phyloP scores from a whole-genome alignment of 495 filamentous ascomycete genomes.

The Trypethelium eluteriae region DNA sequence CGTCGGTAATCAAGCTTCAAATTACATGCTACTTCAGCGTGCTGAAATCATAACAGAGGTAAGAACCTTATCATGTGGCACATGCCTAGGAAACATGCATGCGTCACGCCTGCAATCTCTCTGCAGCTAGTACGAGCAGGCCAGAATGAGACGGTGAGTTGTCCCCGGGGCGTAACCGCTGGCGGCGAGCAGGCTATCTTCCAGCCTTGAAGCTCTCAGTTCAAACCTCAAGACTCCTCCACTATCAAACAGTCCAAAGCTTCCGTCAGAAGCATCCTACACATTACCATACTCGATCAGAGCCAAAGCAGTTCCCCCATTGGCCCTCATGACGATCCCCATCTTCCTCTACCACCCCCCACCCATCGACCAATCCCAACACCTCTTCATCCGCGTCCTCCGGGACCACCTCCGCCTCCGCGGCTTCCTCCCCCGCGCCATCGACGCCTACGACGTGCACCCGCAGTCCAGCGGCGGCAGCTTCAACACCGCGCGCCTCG shows the following conservation, averaged over 20 bases:
- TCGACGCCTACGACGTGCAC: background rate
- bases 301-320: too few species aligned
- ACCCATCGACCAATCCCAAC: background rate
- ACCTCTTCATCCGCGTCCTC: background rate
- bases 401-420: background rate
- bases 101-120: background rate
- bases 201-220: slow-evolving; percentile 1
- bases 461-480: background rate
- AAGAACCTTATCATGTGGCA: background rate
- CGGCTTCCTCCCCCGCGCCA: background rate
- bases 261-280: too few species aligned
- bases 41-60: background rate
- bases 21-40: background rate
- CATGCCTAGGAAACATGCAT: background rate
- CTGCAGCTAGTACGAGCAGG: background rate
- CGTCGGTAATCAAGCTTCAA: background rate
- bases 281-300: too few species aligned
- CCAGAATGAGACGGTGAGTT: background rate
- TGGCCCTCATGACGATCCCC: background rate
- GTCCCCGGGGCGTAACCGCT: background rate
- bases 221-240: background rate
- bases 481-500: background rate
- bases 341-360: slow-evolving; percentile 7
- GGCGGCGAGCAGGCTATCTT: background rate
- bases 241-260: too few species aligned